Evolutionary conservation across 179 eudicot species (phyloP), one percentile per base, ranked within the genome.

Genomic region (Beta corolliflora): DNA sequence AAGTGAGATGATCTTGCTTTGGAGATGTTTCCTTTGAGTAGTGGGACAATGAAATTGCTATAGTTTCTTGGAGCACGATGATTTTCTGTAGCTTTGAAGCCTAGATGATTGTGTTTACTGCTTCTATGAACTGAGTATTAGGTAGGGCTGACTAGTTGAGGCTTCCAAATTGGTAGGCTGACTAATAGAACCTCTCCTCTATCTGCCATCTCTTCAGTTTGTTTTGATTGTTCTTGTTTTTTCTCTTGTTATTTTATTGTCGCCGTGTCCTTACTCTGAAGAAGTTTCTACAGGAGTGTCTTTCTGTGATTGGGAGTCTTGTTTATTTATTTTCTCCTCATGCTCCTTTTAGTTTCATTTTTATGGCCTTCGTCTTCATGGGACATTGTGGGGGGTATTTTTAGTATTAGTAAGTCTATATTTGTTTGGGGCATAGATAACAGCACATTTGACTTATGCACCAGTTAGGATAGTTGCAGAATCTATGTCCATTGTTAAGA

Each of bases 361-460:
- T 64, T 25, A 12, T 23, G 80, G 72, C 23, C 79, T 77, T 50
- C 29, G 21, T 65, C 3, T 68, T 78, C 41, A 50, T 55, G 65
- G 67, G 81, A 23, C 41, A 36, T 78, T 31, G 50, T 14, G 23
- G 53, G 53, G 61, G 16, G 11, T 53, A 16, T 68, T 67, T n/a
- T 53, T 14, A 46, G 13, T 50, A 63, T 12, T 55, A 31, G 25
- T 59, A 68, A 54, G 31, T 52, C 50, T 77, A 19, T 68, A 31
- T 65, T 29, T 29, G 21, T 31, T 25, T 29, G 4, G 45, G 44
- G 23, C 23, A 21, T 60, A 60, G 7, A 60, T 60, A 60, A 60
- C 21, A 60, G 21, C 70, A 23, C 15, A 25, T 65, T 16, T 18
- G 13, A 25, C 12, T 65, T 14, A 29, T 65, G 16, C 44, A 29